Base-by-base conservation (phyloP, 1,284 basidiomycete species). In the Afroboletus lepidellus region DNA sequence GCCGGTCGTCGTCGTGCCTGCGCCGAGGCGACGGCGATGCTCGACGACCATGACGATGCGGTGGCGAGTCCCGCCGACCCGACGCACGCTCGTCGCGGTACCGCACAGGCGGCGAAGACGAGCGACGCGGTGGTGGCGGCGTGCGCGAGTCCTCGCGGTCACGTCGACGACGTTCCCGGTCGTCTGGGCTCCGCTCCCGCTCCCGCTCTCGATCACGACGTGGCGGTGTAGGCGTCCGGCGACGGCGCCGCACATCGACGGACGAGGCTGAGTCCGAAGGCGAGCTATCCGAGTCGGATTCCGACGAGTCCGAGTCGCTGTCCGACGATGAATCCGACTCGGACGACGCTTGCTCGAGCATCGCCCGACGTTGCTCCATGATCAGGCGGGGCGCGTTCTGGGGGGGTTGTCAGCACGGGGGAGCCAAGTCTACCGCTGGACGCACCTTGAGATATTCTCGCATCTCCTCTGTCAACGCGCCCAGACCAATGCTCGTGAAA, bases 401-500 rank as follows among this genome's bases (percentile, higher is more conserved):
- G 50, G 37, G 49, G 48, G 27, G 24, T n/a, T n/a, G 24, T 25
- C 37, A 54, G 39, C 21, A 15, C 49, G 48, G 5, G n/a, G 3
- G 23, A 18, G 13, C 12, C 20, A 38, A 13, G 7, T 43, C 33
- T 12, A 42, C 25, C 45, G 46, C 32, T 43, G 44, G 47, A 75
- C 81, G 54, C 62, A 89, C 89, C 78, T 94, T 94, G 53, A 99
- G 77, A 67, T 94, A 94, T 67, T 95, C 93, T 66, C 96, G 81
- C 96, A 99, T 98, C 29, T 90, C 89, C 70, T 99, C 96, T 0
- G 96, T 99, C 54, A 98, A 72, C 9, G 82, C 79, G 54, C 97
- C 97, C 53, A 98, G 66, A 0, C 93, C 94, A 60, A 99, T 89
- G 67, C 90, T 93, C 2, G 96, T 99, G 65, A 94, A 94, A 74